These are phyloP conservation scores for Zymoseptoria brevis DNA, from an alignment of 2,329 filamentous ascomycete genomes.

Conservation along the genomic window DNA sequence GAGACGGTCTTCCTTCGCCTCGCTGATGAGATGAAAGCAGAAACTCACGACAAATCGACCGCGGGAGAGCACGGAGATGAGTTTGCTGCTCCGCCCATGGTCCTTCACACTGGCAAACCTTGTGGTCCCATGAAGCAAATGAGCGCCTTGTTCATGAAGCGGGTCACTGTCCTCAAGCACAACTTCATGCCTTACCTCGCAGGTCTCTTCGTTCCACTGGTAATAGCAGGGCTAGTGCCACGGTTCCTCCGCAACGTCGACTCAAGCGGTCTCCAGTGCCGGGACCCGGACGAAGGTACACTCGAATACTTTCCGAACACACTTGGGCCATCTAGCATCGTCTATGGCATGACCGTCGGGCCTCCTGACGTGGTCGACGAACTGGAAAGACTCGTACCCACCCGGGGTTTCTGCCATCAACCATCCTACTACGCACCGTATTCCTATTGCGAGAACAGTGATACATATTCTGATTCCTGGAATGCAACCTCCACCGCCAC, in stretches of 20 bases:
- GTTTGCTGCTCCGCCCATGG: conserved; percentile 3
- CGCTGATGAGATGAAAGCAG: conserved; percentile 58
- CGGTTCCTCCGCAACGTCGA: conserved; percentile 45
- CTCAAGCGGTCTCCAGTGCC: conserved; percentile 46
- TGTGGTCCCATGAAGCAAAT: conserved; percentile 49
- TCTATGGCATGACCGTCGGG: conserved; percentile 1
- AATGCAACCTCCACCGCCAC: neutral
- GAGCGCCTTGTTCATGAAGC: conserved; percentile 65
- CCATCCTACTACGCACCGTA: neutral
- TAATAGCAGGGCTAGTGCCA: conserved; percentile 70
- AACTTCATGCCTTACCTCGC: conserved; percentile 68
- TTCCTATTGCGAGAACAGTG: neutral
- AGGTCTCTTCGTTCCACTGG: conserved; percentile 66
- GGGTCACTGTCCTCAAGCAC: conserved; percentile 64
- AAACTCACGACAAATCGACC: neutral
- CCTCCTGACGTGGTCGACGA: conserved; percentile 1
- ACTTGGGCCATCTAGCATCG: conserved; percentile 1
- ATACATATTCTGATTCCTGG: neutral
- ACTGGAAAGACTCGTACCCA: conserved; percentile 5
- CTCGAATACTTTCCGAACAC: conserved; percentile 2
- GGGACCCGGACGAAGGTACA: conserved; percentile 11
- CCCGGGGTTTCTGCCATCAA: conserved; percentile 5
- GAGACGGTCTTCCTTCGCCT: conserved; percentile 83
- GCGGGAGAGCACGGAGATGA: neutral
- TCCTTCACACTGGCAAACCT: conserved; percentile 12